Conservation (phyloP, 2,329 filamentous ascomycete species). For the Colletotrichum sp. region DNA sequence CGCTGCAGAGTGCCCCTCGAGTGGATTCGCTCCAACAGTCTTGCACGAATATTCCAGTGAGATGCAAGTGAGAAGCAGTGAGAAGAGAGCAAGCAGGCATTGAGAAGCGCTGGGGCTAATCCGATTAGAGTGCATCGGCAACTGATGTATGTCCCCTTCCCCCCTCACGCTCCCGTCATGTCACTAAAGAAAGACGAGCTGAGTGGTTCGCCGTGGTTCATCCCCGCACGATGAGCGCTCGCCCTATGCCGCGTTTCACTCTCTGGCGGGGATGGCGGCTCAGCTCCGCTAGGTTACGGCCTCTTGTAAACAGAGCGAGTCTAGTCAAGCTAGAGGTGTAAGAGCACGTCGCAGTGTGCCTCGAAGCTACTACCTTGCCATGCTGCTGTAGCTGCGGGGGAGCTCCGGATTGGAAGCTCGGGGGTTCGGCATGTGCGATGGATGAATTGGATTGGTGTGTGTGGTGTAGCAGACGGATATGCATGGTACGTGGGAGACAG, state of each 20-base stretch:
- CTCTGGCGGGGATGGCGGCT: neutral
- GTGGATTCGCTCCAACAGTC: neutral
- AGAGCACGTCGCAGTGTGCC: neutral
- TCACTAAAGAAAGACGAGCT: neutral
- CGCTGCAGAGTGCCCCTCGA: neutral
- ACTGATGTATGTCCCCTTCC: neutral
- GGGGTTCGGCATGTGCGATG: slow-evolving; percentile 16
- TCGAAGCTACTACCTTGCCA: slow-evolving; percentile 3
- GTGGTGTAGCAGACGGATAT: neutral
- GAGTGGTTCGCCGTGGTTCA: neutral
- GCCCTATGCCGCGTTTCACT: slow-evolving; percentile 1
- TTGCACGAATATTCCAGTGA: neutral
- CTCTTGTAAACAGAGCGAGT: neutral
- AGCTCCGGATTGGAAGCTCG: slow-evolving; percentile 2
- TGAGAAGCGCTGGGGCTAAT: neutral
- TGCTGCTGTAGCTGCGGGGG: slow-evolving; percentile 1
- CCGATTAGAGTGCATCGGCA: neutral
- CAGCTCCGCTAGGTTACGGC: neutral
- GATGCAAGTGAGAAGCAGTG: neutral
- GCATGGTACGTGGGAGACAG: neutral
- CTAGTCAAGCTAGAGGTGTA: neutral
- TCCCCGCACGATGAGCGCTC: slow-evolving; percentile 13
- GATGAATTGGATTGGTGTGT: neutral
- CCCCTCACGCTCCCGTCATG: neutral
- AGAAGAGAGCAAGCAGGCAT: neutral